Conservation (phyloP, 2,329 filamentous ascomycete species). For the Hawksworthiomyces lignivorus region DNA sequence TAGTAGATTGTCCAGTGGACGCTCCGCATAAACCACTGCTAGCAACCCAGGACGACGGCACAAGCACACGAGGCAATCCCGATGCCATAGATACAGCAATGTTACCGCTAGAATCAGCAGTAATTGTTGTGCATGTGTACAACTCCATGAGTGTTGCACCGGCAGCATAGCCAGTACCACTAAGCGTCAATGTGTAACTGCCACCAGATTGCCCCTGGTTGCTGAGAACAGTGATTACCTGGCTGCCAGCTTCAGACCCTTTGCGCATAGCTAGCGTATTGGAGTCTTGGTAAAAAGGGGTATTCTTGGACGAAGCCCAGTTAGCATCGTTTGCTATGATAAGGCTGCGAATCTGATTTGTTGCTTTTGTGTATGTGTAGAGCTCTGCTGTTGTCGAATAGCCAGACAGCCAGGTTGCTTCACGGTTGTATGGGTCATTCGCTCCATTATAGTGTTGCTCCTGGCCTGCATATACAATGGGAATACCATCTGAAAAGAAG, state of each 20-base stretch:
- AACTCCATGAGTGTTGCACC: constrained; percentile 20
- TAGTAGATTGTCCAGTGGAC: too few relatives aligned
- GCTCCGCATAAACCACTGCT: constrained; percentile 25
- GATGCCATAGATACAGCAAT: constrained; percentile 35
- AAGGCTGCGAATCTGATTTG: constrained; percentile 22
- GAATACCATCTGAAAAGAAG: constrained; percentile 37
- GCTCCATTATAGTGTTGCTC: constrained; percentile 51
- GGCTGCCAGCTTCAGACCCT: constrained; percentile 17
- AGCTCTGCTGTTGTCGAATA: constrained; percentile 39
- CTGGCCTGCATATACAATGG: constrained; percentile 58
- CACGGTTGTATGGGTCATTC: constrained; percentile 44
- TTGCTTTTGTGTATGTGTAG: constrained; percentile 37
- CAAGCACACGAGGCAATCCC: constrained; percentile 11
- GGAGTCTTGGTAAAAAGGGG: constrained; percentile 17
- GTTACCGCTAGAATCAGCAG: constrained; percentile 28
- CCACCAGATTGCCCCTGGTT: constrained; percentile 20
- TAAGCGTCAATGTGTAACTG: constrained; percentile 18
- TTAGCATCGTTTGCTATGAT: constrained; percentile 16
- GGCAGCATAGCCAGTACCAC: constrained; percentile 16
- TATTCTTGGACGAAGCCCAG: constrained; percentile 15
- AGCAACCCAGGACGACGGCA: constrained; percentile 18
- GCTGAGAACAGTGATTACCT: constrained; percentile 21
- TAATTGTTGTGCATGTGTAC: constrained; percentile 16
- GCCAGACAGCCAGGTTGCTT: constrained; percentile 48
- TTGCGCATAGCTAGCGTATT: constrained; percentile 22